Evolutionary conservation across 805 yeast genomes (phyloP), one percentile per base, ranked within the genome.

Genomic region (Danielia reshetovae): DNA sequence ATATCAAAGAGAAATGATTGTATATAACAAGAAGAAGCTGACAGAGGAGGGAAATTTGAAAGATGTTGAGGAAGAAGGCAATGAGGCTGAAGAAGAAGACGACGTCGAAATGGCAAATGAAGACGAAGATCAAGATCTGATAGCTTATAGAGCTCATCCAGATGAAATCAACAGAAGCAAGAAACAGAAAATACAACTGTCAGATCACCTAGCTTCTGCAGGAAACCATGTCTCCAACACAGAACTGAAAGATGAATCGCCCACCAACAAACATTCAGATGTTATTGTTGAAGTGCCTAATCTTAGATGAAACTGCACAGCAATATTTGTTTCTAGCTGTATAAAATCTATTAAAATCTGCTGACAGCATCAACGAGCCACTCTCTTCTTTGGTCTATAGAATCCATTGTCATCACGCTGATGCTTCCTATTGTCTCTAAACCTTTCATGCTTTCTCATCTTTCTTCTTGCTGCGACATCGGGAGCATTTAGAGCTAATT

Each of bases 381-480:
- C 54, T 33, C 72, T 78, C 52, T 73, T 78, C 56, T 79, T 85
- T 10, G 79, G 66, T 45, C 75, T 83, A 49, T 83, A 85, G 46
- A 65, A 77, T 0, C 95, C 95, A 54, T 75, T 82, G 19, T 75
- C 89, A 52, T 85, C 94, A 56, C 76, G 83, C 34, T 74, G 78
- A 32, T 70, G 77, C 53, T 75, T 82, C 57, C 96, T 74, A 68
- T 81, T 85, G 43, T 84, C 93, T 55, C 89, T 77, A 18, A 75
- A 72, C 48, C 81, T 74, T 24, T 71, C 77, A 62, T 89, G 94
- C 57, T 84, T 85, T 60, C 70, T 81, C 51, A 85, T 52, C 62
- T 83, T 85, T 57, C 85, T 76, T 45, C 72, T 74, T 2, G 96
- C 93, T n/a, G 86, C 81, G 27, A 74, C 60, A 11, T 83, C 95